A percentile compares a stretch with the other conserved stretches of the same genome.
Conservation (phyloP, 208 protist genomes). For the Crithidia fasciculata region DNA sequence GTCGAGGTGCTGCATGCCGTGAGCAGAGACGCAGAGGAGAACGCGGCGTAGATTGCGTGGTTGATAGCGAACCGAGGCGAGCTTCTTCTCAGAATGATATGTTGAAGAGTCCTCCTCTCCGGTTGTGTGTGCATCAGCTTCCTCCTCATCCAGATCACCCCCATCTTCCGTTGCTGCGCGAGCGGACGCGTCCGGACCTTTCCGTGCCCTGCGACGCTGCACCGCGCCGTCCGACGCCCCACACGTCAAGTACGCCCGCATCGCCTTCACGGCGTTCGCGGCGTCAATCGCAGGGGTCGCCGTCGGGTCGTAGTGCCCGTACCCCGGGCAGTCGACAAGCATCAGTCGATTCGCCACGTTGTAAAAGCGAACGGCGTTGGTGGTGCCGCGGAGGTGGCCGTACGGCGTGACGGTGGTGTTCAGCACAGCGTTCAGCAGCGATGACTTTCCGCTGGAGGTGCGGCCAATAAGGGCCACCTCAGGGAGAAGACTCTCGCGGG, state of each 20-base stretch:
- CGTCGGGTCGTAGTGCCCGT: conserved; percentile 86
- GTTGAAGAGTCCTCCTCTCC: background rate
- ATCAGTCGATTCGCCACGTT: conserved; percentile 61
- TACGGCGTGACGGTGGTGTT: conserved; percentile 87
- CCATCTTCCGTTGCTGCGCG: too few relatives aligned
- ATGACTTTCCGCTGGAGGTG: conserved; percentile 87
- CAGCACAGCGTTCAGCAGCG: conserved; percentile 84
- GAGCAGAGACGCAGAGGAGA: conserved; percentile 80
- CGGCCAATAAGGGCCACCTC: conserved; percentile 90
- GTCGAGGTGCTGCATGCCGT: conserved; percentile 82
- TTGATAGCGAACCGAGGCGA: conserved; percentile 11
- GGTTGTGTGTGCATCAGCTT: too few relatives aligned
- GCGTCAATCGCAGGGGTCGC: conserved; percentile 64
- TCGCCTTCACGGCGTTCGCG: conserved; percentile 70
- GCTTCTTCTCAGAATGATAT: too few relatives aligned
- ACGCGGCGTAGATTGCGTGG: conserved; percentile 75
- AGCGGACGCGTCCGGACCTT: too few relatives aligned
- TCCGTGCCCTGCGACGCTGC: background rate
- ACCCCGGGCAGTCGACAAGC: conserved; percentile 89
- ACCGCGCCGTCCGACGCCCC: conserved; percentile 24
- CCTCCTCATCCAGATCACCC: too few relatives aligned
- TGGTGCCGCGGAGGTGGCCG: conserved; percentile 86
- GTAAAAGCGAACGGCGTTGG: conserved; percentile 81
- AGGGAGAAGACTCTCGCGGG: conserved; percentile 47
- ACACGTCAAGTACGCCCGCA: conserved; percentile 67